These are phyloP conservation scores for Psidium friedrichsthalianum DNA, from an alignment of 345 rosid genomes.

Conservation along the genomic window DNA sequence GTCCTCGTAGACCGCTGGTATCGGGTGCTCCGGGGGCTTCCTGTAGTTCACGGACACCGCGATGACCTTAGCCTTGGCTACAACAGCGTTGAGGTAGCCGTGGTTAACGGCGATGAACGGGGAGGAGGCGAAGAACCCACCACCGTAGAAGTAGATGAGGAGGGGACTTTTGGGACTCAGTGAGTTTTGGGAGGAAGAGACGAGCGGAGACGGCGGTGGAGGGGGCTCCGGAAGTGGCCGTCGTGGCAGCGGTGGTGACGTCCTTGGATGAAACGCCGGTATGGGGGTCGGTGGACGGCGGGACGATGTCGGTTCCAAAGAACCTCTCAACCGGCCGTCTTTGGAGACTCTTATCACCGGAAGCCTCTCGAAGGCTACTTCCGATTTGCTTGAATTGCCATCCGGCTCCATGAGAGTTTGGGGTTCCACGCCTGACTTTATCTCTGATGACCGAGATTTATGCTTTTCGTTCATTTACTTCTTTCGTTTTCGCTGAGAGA, in stretches of 20 bases:
- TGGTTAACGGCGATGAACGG: background rate
- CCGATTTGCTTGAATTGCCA: background rate
- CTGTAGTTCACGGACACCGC: slow-evolving; percentile 58
- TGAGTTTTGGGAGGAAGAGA: slow-evolving; percentile 35
- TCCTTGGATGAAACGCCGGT: slow-evolving; percentile 56
- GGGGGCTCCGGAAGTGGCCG: background rate
- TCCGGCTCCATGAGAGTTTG: slow-evolving; percentile 19
- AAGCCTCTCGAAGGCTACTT: slow-evolving; percentile 30
- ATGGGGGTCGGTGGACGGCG: slow-evolving; percentile 44
- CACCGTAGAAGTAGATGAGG: slow-evolving; percentile 28
- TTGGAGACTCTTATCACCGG: slow-evolving; percentile 42
- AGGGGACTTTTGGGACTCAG: slow-evolving; percentile 27
- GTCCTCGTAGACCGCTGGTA: slow-evolving; percentile 60
- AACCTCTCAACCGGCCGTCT: slow-evolving; percentile 58
- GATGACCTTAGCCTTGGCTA: slow-evolving; percentile 32
- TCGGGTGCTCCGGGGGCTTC: slow-evolving; percentile 63
- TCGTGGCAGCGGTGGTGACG: slow-evolving; percentile 28
- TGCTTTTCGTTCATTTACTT: too few species aligned
- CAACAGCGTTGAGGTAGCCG: background rate
- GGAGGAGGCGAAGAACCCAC: background rate
- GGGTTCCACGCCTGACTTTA: too few species aligned
- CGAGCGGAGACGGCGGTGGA: slow-evolving; percentile 27
- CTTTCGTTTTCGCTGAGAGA: too few species aligned
- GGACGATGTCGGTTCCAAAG: slow-evolving; percentile 36
- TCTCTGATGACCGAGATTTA: too few species aligned